Base-by-base conservation (phyloP, 176 grass and related monocot species). In the Areca catechu region DNA sequence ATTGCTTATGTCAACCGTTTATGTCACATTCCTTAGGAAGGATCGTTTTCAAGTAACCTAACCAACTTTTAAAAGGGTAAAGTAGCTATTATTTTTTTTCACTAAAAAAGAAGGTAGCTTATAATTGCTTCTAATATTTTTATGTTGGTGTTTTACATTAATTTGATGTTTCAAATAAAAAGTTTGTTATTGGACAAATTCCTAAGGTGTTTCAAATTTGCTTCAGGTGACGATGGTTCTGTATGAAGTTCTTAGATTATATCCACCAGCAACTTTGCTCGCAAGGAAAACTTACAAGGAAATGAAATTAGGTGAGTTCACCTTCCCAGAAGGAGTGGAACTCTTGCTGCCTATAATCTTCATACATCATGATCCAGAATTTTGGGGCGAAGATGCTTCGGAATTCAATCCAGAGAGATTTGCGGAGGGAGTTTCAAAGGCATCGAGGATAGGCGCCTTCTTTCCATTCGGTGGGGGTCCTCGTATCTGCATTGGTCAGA, bases 391-490 rank as follows among this genome's bases (percentile, higher is more conserved):
- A 17, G 48, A 51, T 65, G 62, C 62, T 3, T 24, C 23, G 2
- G 62, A 65, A 16, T 65, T 51, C 48, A 65, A 65, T 9, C 62
- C 62, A 4, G 62, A 65, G 15, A 51, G 62, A 27, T 65, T 65
- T 51, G 47, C 62, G 1, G 21, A 51, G 4, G 62, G 62, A 5
- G 24, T 65, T 3, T 21, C 48, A 17, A 65, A 65, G 15, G 16
- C 62, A 5, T 51, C 48, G 7, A 65, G 18, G 49, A 20, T 50
- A 49, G 4, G 7, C 18, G 21, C 48, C 23, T 65, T 51, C 62
- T 27, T 65, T 51, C 62, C 62, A 7, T 65, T 65, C 23, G 4
- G 62, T 1, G 5, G 16, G 4, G 62, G 22, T 25, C 62, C 62
- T 24, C 62, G 62, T 1, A 15, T 65, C 10, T 65, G 62, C 48